Percentiles rank a stretch among this genome's conserved stretches.
Conservation (phyloP, 23 red algal species). For the Chondrus crispus region DNA sequence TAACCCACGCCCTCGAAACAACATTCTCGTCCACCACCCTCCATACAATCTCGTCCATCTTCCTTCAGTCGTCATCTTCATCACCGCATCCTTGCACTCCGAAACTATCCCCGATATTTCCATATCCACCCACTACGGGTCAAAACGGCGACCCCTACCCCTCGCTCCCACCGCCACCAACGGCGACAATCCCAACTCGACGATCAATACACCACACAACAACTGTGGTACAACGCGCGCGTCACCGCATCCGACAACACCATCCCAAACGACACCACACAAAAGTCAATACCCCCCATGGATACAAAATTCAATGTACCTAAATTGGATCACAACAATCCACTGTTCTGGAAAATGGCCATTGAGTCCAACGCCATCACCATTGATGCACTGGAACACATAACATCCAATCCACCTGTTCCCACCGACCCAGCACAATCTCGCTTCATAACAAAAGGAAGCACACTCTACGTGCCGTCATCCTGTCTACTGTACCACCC, state of each 20-base stretch:
- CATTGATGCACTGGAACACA: not conserved
- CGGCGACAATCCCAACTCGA: not conserved
- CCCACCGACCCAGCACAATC: not conserved
- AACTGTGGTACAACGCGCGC: not conserved
- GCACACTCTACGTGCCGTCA: not conserved
- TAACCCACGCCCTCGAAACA: not conserved
- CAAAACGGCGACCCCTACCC: not conserved
- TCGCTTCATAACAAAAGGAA: not conserved
- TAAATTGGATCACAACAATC: not conserved
- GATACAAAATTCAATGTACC: not conserved
- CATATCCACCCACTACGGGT: not conserved
- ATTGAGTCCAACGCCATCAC: not conserved
- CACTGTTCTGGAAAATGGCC: conserved; percentile 15
- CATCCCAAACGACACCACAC: not conserved
- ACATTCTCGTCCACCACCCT: not conserved
- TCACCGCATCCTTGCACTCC: not conserved
- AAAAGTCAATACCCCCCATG: not conserved
- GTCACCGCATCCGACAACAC: not conserved
- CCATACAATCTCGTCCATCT: not conserved
- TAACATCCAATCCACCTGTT: not conserved
- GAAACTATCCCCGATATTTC: no score
- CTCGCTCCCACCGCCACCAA: not conserved
- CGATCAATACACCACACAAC: not conserved
- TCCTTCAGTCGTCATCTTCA: not conserved
- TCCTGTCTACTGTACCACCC: not conserved